Base-by-base conservation (phyloP, 441 rosid genomes). In the Viola pubescens region DNA sequence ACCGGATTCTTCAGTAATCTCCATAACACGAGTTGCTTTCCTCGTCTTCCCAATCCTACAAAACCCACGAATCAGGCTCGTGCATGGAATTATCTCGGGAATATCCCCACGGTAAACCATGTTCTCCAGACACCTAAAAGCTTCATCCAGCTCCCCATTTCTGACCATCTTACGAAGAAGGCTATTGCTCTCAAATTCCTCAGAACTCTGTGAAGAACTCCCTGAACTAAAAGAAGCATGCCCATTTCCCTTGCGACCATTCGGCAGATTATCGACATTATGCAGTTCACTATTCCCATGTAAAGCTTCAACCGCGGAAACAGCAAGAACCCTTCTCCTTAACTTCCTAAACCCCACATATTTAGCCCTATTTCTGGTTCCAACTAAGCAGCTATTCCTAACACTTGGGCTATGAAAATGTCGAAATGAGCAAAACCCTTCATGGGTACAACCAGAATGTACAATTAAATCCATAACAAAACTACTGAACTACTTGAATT, bases 1-100 rank as follows among this genome's bases (percentile, higher is more conserved):
- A 12, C 92, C 92, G 5, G 89, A 86, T 34, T 75, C 74, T 68
- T 86, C 95, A 37, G 88, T 60, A 48, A 88, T 82, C 70, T 91
- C 95, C 88, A 91, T 63, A 19, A 85, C 72, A 59, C 79, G 81
- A 3, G 89, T 76, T 0, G 96, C 98, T 71, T 73, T 86, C 71
- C 64, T 73, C 1, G 94, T 86, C 63, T 77, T 80, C n/a, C 91
- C 81, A 54, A 75, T 67, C 78, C 77, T 83, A 56, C 92, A 85
- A 72, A 88, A 85, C 5, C 89, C 92, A 0, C 90, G 81, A 42
- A 91, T 85, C 52, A 88, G 65, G 12, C 84, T 82, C 0, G 95
- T 85, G 77, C 98, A 86, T 0, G 89, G 71, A 7, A 83, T 76
- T 58, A 86, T 72, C 61, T 88, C 92, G 0, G 96, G 95, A 49